These are phyloP conservation scores for Petunia secreta DNA, from an alignment of 257 asterid genomes.

Conservation along the genomic window DNA sequence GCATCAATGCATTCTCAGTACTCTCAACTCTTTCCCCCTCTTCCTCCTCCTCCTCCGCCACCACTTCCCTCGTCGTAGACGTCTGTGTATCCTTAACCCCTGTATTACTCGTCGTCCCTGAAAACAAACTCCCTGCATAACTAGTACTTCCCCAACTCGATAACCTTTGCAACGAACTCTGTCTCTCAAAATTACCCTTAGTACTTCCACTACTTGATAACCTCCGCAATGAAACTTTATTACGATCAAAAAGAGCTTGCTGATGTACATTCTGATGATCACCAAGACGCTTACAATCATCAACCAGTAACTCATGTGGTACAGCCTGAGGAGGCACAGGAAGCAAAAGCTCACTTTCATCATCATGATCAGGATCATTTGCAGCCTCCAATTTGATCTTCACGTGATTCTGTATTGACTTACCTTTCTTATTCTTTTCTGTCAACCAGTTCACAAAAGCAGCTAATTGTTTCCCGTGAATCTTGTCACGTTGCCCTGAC, in stretches of 20 bases:
- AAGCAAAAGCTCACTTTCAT: constrained; percentile 48
- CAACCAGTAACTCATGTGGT: constrained; percentile 37
- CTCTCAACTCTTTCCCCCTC: constrained; percentile 17
- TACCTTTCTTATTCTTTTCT: constrained; percentile 58
- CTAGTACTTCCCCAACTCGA: constrained; percentile 80
- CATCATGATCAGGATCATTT: constrained; percentile 45
- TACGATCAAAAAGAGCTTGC: constrained; percentile 14
- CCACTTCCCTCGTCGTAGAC: constrained; percentile 38
- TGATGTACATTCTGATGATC: no score
- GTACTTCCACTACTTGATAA: constrained; percentile 41
- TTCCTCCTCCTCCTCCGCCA: constrained; percentile 35
- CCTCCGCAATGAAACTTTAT: constrained; percentile 39
- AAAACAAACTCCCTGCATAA: constrained; percentile 77
- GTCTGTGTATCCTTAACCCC: constrained; percentile 47
- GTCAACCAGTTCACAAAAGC: constrained; percentile 64
- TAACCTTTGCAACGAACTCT: constrained; percentile 62
- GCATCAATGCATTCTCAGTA: constrained; percentile 40
- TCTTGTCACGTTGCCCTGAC: constrained; percentile 45
- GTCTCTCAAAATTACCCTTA: constrained; percentile 55
- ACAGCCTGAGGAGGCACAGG: constrained; percentile 40
- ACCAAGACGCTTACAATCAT: background rate
- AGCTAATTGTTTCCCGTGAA: constrained; percentile 72
- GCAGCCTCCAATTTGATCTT: constrained; percentile 41
- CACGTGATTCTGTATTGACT: constrained; percentile 49
- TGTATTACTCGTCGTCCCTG: constrained; percentile 57